Evolutionary conservation across 2,329 filamentous ascomycete genomes (phyloP), one percentile per base, ranked within the genome.

Genomic region (Tolypocladium guangdongense): DNA sequence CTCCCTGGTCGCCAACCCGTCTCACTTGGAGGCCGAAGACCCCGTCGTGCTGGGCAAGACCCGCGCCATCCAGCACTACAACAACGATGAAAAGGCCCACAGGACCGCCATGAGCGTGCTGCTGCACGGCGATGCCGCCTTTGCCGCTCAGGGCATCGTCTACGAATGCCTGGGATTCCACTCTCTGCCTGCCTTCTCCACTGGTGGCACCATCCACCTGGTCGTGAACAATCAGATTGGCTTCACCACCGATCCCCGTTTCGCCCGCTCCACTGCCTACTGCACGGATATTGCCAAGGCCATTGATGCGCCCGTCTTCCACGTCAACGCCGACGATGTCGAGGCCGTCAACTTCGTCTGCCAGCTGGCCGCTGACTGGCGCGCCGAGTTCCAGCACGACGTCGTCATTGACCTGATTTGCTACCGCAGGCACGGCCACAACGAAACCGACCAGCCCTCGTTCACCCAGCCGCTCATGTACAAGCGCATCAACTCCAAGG

Each of bases 391-490:
- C 82, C 95, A 95, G 80, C 89, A 91, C 68, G 93, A 99, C 69
- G 92, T 97, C 58, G 91, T 99, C 62, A 90, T 99, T 66, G 93
- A 99, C 71, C 83, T 99, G 64, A 90, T 97, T 67, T 99, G 93
- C 81, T 99, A 99, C 81, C 88, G 93, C 67, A 99, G 97, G 78
- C 85, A 96, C 71, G 93, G 93, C 58, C 93, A 99, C 83, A 99
- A 99, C 76, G 93, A 99, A 78, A 99, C 93, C 12, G 93, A 99
- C 69, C 93, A 99, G 78, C 93, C 93, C 49, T 96, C 92, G 41
- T 99, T 99, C 79, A 99, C 93, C n/a, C 93, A 99, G 71, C 93
- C 93, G 41, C 77, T 96, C 62, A 99, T 99, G 93, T 99, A 99
- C 83, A 96, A 97, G 84, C 88, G 88, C 66, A 97, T 99, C 68